Evolutionary conservation across 176 grass and related monocot genomes (phyloP).

Genomic region (Rhynchospora pubera): DNA sequence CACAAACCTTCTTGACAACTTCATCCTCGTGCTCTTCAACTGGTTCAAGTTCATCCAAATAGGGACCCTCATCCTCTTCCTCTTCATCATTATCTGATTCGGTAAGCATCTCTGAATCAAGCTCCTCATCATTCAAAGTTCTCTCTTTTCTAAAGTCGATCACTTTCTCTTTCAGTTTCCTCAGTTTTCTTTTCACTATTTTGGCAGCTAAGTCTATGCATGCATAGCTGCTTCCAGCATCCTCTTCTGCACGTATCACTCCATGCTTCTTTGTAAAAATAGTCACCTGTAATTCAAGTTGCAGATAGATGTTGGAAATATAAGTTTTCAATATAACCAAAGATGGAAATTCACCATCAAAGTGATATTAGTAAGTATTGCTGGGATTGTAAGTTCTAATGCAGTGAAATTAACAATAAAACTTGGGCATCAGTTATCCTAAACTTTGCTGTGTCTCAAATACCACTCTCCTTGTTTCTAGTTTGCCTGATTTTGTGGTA

Average conservation of each 20-base stretch:
- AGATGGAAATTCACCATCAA: background rate
- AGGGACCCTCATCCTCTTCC: slow-evolving; percentile 10
- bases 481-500: background rate
- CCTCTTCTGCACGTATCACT: slow-evolving; percentile 86
- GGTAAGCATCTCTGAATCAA: background rate
- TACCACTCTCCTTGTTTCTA: background rate
- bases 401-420: background rate
- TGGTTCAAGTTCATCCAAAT: slow-evolving; percentile 21
- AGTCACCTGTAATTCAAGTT: slow-evolving; percentile 37
- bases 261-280: slow-evolving; percentile 71
- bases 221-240: slow-evolving; percentile 54
- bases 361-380: background rate
- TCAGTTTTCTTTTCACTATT: slow-evolving; percentile 82
- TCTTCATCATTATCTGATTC: slow-evolving; percentile 9
- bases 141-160: slow-evolving; percentile 28
- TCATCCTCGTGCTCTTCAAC: slow-evolving; percentile 47
- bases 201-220: slow-evolving; percentile 71
- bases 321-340: background rate
- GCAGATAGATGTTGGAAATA: background rate
- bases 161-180: slow-evolving; percentile 93
- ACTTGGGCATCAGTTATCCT: background rate
- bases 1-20: slow-evolving; percentile 38
- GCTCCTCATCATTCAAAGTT: background rate
- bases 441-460: background rate
- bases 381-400: background rate